phyloP scores from a whole-genome alignment of 163 green algal genomes.

The Scenedesmus sp. region DNA sequence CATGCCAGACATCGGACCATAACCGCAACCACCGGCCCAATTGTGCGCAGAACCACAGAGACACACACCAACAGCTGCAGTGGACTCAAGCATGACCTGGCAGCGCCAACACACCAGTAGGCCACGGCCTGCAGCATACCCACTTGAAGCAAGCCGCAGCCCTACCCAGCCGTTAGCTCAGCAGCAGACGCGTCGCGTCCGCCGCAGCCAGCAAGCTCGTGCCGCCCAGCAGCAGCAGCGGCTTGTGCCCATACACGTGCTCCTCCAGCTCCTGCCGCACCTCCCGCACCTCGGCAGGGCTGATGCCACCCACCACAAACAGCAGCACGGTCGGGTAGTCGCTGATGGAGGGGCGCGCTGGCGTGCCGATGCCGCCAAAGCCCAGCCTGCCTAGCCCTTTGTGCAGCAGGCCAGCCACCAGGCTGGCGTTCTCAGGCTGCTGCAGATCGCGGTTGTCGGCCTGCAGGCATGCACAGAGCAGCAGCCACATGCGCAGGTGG shows the following conservation, averaged over 20 bases:
- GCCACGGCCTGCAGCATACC: too few relatives aligned
- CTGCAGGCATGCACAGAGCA: slow-evolving; percentile 21
- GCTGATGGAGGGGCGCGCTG: slow-evolving; percentile 20
- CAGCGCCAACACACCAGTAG: too few relatives aligned
- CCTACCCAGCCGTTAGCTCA: slow-evolving; percentile 2
- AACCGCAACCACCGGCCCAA: too few relatives aligned
- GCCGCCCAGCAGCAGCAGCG: slow-evolving; percentile 62
- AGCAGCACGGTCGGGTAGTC: slow-evolving; percentile 74
- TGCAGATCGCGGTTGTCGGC: slow-evolving; percentile 52
- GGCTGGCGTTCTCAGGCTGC: slow-evolving; percentile 24
- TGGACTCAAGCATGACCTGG: too few relatives aligned
- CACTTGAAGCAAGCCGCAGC: too few relatives aligned
- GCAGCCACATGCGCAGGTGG: neutral
- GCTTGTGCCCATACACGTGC: slow-evolving; percentile 53
- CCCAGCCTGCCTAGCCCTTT: slow-evolving; percentile 73
- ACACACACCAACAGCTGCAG: too few relatives aligned
- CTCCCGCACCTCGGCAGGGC: slow-evolving; percentile 57
- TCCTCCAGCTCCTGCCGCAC: slow-evolving; percentile 60
- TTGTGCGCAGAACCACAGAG: too few relatives aligned
- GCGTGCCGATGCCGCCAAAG: slow-evolving; percentile 34
- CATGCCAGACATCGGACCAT: too few relatives aligned
- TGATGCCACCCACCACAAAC: slow-evolving; percentile 85
- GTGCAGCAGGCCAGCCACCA: slow-evolving; percentile 66
- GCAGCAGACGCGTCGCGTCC: slow-evolving; percentile 47
- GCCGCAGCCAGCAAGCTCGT: slow-evolving; percentile 60